These are phyloP conservation scores for Schizophyllum amplum DNA, from an alignment of 1,284 basidiomycete species.

Conservation along the genomic window DNA sequence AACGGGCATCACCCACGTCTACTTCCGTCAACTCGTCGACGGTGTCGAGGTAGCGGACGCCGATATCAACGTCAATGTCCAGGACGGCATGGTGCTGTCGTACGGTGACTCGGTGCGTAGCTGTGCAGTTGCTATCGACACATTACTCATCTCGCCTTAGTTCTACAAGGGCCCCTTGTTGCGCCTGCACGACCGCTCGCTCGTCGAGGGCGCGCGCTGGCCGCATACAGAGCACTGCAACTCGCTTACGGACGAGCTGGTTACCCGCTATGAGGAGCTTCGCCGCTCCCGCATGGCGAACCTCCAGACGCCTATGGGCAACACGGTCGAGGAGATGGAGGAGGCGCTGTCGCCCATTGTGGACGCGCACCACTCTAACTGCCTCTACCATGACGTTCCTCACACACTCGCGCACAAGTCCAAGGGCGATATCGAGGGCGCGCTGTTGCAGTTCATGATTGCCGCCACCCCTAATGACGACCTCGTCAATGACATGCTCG, in stretches of 20 bases:
- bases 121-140: conserved; percentile 1
- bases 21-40: conserved; percentile 72
- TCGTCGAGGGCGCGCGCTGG: conserved; percentile 29
- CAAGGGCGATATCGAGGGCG: conserved; percentile 35
- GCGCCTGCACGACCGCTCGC: conserved; percentile 24
- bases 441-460: conserved; percentile 71
- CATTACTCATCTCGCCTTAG: conserved; percentile 26
- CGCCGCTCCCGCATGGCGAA: conserved; percentile 20
- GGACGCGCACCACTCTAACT: conserved; percentile 48
- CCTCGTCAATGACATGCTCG: conserved; percentile 41
- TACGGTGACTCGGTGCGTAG: conserved; percentile 68
- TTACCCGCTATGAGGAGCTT: conserved; percentile 17
- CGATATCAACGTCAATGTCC: conserved; percentile 86
- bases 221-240: conserved; percentile 54
- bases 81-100: conserved; percentile 71
- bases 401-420: conserved; percentile 17
- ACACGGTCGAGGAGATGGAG: conserved; percentile 7
- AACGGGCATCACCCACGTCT: conserved; percentile 82
- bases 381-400: conserved; percentile 34
- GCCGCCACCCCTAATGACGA: conserved; percentile 56
- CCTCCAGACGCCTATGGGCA: conserved; percentile 30
- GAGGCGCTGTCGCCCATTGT: conserved; percentile 27
- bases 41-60: conserved; percentile 84
- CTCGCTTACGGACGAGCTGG: conserved; percentile 34
- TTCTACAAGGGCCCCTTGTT: conserved; percentile 52